Percentiles rank a stretch among this genome's conserved stretches.
phyloP scores from a whole-genome alignment of 345 rosid species.

The rapeseed (Brassica napus) region Da-Ae NC_063435.1:13092501-13093000 shows the following conservation, averaged over 20 bases:
- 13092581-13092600: conserved; percentile 54
- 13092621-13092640: conserved; percentile 8
- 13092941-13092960: background rate
- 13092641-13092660: conserved; percentile 7
- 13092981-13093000: conserved; percentile 83
- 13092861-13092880: conserved; percentile 85
- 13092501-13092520: background rate
- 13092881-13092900: conserved; percentile 63
- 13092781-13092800: conserved; percentile 68
- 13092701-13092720: conserved; percentile 71
- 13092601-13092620: background rate
- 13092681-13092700: conserved; percentile 78
- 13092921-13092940: background rate
- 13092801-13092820: conserved; percentile 69
- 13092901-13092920: background rate
- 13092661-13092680: conserved; percentile 91
- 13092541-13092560: background rate
- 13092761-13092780: conserved; percentile 76
- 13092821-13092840: conserved; percentile 93
- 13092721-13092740: conserved; percentile 74
- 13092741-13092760: conserved; percentile 78
- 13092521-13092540: background rate
- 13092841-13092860: conserved; percentile 78
- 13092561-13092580: conserved; percentile 46
- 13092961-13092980: conserved; percentile 36